These are phyloP conservation scores for Tolypocladium paradoxum DNA, from an alignment of 2,329 filamentous ascomycete genomes.

Conservation along the genomic window DNA sequence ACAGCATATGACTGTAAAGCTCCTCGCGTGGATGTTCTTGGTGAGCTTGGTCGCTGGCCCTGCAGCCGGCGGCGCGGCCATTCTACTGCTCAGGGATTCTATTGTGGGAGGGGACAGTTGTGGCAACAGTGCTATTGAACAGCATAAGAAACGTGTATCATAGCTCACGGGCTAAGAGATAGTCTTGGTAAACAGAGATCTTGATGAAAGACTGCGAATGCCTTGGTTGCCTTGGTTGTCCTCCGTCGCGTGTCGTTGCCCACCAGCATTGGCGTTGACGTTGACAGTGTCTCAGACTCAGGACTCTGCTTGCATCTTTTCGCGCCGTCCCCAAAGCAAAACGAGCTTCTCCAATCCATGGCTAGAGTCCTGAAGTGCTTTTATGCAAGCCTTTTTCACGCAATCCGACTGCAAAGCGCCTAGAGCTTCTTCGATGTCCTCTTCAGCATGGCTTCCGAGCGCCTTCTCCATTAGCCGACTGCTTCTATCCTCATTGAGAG, in stretches of 20 bases:
- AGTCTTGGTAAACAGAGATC: neutral
- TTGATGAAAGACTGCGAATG: neutral
- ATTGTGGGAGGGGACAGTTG: neutral
- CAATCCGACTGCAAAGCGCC: constrained; percentile 2
- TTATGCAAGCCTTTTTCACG: constrained; percentile 4
- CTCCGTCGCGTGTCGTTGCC: neutral
- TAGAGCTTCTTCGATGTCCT: constrained; percentile 4
- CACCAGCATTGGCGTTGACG: neutral
- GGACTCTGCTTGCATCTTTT: constrained; percentile 1
- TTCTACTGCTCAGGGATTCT: constrained; percentile 2
- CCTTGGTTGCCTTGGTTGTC: neutral
- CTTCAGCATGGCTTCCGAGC: neutral
- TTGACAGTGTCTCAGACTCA: neutral
- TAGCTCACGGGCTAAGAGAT: no score
- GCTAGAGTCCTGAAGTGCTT: constrained; percentile 6
- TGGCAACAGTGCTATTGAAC: neutral
- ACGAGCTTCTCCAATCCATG: constrained; percentile 5
- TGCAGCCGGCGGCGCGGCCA: constrained; percentile 5
- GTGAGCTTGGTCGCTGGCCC: constrained; percentile 7
- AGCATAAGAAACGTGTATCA: no score
- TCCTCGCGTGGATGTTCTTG: constrained; percentile 5
- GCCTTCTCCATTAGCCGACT: constrained; percentile 1
- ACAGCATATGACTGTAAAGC: neutral
- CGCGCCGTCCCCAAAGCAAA: constrained; percentile 6
- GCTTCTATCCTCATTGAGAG: constrained; percentile 3